Conservation (phyloP, 306 rosid genomes). For the Spatholobus suberectus region DNA sequence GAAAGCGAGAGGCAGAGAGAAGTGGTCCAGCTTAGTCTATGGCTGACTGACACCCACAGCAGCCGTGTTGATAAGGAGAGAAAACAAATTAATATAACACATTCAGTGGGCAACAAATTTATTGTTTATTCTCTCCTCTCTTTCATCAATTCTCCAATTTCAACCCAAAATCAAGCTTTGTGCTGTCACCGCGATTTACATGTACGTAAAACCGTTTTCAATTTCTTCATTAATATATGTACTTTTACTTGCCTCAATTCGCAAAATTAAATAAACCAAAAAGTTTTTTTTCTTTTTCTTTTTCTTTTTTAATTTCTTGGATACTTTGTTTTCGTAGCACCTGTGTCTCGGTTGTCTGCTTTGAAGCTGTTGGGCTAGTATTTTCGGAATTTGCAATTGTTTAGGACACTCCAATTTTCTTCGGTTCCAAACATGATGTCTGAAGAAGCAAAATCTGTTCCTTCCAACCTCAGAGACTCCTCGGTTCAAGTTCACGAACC, state of each 20-base stretch:
- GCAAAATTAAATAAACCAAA: neutral
- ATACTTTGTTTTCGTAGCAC: conserved; percentile 10
- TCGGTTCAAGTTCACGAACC: conserved; percentile 28
- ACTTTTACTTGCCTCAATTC: conserved; percentile 13
- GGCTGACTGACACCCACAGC: conserved; percentile 86
- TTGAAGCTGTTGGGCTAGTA: conserved; percentile 9
- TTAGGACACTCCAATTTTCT: conserved; percentile 21
- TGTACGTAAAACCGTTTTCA: conserved; percentile 32
- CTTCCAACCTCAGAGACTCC: conserved; percentile 41
- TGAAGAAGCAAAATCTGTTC: conserved; percentile 28
- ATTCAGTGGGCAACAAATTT: neutral
- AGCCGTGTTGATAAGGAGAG: conserved; percentile 75
- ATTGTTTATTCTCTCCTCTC: conserved; percentile 43
- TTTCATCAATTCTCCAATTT: conserved; percentile 25
- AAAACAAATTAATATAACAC: neutral
- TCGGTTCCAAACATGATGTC: conserved; percentile 43
- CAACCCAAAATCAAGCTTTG: conserved; percentile 26
- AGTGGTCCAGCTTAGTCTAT: conserved; percentile 76
- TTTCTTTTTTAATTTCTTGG: neutral
- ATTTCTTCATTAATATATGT: neutral
- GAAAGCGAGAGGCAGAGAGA: conserved; percentile 36
- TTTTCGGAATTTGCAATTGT: neutral
- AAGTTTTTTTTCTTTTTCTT: too few relatives aligned
- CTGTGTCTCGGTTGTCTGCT: conserved; percentile 3
- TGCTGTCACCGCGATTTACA: conserved; percentile 41